Conservation (phyloP, 2,329 filamentous ascomycete species). For the Leptodontidium sp. region DNA sequence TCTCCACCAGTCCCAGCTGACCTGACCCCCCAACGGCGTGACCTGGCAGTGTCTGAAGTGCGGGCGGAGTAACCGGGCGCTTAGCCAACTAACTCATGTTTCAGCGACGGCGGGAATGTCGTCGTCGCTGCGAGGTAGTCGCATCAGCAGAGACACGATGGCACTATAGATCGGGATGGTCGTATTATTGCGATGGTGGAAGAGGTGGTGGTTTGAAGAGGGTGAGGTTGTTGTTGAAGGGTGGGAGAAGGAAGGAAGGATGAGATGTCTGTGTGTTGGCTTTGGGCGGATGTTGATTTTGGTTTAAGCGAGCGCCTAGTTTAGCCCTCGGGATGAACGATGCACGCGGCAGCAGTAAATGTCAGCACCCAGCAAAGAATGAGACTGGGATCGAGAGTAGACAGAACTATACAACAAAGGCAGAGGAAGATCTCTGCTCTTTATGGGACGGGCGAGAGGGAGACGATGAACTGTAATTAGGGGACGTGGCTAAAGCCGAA, state of each 20-base stretch:
- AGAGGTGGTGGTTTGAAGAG: background rate
- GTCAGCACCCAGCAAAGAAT: slow-evolving; percentile 29
- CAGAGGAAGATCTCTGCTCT: slow-evolving; percentile 35
- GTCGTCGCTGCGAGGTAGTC: background rate
- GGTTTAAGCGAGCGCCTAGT: slow-evolving; percentile 26
- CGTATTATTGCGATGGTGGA: background rate
- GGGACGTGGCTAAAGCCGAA: slow-evolving; percentile 47
- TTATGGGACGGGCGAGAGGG: slow-evolving; percentile 42
- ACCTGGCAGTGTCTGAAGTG: slow-evolving; percentile 16
- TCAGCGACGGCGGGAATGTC: slow-evolving; percentile 9
- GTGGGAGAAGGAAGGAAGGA: background rate
- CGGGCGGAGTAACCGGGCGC: slow-evolving; percentile 27
- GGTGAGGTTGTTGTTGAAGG: slow-evolving; percentile 11
- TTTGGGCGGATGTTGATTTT: slow-evolving; percentile 18
- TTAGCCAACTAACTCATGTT: slow-evolving; percentile 28
- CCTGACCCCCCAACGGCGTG: background rate
- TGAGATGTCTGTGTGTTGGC: slow-evolving; percentile 11
- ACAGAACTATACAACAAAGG: slow-evolving; percentile 23
- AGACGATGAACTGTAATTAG: slow-evolving; percentile 43
- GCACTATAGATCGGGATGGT: background rate
- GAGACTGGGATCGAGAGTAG: slow-evolving; percentile 25
- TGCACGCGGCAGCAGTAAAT: slow-evolving; percentile 35
- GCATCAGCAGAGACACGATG: background rate
- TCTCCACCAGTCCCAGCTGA: slow-evolving; percentile 16
- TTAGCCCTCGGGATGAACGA: slow-evolving; percentile 34